A percentile compares a stretch with the other conserved stretches of the same genome.
Conservation (phyloP, 495 filamentous ascomycete genomes). For the Stereocaulon alpinum region DNA sequence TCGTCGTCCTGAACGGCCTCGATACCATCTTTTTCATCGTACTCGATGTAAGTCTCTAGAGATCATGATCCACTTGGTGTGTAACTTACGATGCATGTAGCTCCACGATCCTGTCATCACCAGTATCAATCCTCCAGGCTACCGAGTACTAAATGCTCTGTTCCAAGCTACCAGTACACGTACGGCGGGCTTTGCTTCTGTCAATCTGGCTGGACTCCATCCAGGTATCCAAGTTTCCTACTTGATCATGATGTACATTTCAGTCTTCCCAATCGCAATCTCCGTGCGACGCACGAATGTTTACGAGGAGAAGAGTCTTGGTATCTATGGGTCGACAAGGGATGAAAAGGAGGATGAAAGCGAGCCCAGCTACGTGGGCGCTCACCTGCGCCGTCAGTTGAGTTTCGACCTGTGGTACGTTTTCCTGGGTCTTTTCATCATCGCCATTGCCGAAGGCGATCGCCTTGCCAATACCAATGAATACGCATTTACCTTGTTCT, state of each 20-base stretch:
- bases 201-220: conserved; percentile 67
- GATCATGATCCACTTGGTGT: neutral
- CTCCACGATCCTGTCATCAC: conserved; percentile 59
- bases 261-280: conserved; percentile 90
- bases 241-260: conserved; percentile 99
- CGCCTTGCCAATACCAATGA: conserved; percentile 46
- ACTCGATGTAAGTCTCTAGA: conserved; percentile 56
- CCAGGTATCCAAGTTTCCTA: conserved; percentile 92
- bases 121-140: conserved; percentile 48
- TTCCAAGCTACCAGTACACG: conserved; percentile 82
- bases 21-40: conserved; percentile 86
- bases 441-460: conserved; percentile 69
- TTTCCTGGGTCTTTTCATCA: conserved; percentile 78
- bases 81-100: conserved; percentile 28
- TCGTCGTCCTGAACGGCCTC: conserved; percentile 69
- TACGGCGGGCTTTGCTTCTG: conserved; percentile 76
- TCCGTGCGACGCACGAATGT: conserved; percentile 89
- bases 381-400: conserved; percentile 80
- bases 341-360: conserved; percentile 44
- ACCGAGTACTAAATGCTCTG: conserved; percentile 68
- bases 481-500: conserved; percentile 65
- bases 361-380: conserved; percentile 70
- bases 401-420: conserved; percentile 95
- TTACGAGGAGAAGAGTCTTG: conserved; percentile 89
- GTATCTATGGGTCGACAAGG: conserved; percentile 50